These are phyloP conservation scores for Albophoma yamanashiensis DNA, from an alignment of 2,329 filamentous ascomycete species.

Conservation along the genomic window DNA sequence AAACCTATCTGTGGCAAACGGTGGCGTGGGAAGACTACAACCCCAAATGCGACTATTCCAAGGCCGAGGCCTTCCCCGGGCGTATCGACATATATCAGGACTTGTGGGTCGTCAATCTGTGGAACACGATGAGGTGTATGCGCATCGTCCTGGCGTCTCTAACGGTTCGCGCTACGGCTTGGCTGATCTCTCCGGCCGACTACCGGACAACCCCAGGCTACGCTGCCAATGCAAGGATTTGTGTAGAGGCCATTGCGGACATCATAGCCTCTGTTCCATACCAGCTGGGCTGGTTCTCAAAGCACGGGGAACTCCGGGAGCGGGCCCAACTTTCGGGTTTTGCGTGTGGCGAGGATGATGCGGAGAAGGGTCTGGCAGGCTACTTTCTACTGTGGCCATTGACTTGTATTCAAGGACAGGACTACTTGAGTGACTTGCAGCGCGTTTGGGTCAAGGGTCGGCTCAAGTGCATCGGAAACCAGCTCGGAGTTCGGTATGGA, in stretches of 20 bases:
- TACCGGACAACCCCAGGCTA: slow-evolving; percentile 53
- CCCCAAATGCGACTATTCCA: slow-evolving; percentile 36
- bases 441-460: slow-evolving; percentile 42
- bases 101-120: slow-evolving; percentile 43
- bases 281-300: slow-evolving; percentile 46
- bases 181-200: slow-evolving; percentile 47
- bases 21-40: slow-evolving; percentile 46
- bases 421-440: slow-evolving; percentile 48
- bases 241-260: slow-evolving; percentile 41
- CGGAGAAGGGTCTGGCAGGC: slow-evolving; percentile 42
- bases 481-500: slow-evolving; percentile 46
- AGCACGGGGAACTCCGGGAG: slow-evolving; percentile 26
- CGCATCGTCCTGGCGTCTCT: slow-evolving; percentile 42
- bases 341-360: slow-evolving; percentile 36
- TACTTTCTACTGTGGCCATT: slow-evolving; percentile 50
- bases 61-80: slow-evolving; percentile 46
- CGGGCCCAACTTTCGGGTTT: slow-evolving; percentile 30
- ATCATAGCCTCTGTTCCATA: slow-evolving; percentile 50
- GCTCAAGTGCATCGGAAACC: slow-evolving; percentile 40
- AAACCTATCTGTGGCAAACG: slow-evolving; percentile 35
- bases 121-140: slow-evolving; percentile 42
- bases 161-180: slow-evolving; percentile 46
- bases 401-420: slow-evolving; percentile 39
- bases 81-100: slow-evolving; percentile 50
- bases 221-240: slow-evolving; percentile 37